Conservation (phyloP, 2,329 filamentous ascomycete species). For the Fusarium duplospermum region DNA sequence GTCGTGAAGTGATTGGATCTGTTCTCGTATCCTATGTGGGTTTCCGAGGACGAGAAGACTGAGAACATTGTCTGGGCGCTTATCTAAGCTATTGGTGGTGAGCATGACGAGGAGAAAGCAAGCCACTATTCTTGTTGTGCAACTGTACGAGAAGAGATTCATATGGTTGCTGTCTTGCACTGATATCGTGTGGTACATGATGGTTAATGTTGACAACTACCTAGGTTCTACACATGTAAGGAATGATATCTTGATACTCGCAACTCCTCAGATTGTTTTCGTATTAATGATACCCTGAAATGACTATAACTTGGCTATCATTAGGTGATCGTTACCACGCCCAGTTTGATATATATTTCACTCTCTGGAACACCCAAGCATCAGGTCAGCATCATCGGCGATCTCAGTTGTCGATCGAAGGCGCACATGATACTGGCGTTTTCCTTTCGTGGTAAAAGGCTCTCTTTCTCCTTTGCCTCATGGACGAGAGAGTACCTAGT, state of each 20-base stretch:
- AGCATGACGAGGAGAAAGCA: background rate
- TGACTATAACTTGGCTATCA: background rate
- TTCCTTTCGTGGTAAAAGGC: slow-evolving; percentile 10
- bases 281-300: background rate
- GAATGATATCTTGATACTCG: background rate
- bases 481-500: slow-evolving; percentile 9
- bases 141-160: background rate
- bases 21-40: background rate
- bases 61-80: background rate
- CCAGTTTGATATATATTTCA: background rate
- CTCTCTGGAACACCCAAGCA: background rate
- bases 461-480: background rate
- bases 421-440: slow-evolving; percentile 12
- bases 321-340: background rate
- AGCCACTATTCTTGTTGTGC: background rate
- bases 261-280: background rate
- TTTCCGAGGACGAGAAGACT: background rate
- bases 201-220: background rate
- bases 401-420: background rate
- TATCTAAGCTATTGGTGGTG: background rate
- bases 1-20: slow-evolving; percentile 6
- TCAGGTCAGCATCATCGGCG: background rate
- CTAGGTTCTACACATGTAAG: background rate
- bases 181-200: too few relatives aligned
- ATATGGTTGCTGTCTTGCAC: background rate